Conservation (phyloP, 1,284 basidiomycete genomes). For the Leucoagaricus sp. region DNA sequence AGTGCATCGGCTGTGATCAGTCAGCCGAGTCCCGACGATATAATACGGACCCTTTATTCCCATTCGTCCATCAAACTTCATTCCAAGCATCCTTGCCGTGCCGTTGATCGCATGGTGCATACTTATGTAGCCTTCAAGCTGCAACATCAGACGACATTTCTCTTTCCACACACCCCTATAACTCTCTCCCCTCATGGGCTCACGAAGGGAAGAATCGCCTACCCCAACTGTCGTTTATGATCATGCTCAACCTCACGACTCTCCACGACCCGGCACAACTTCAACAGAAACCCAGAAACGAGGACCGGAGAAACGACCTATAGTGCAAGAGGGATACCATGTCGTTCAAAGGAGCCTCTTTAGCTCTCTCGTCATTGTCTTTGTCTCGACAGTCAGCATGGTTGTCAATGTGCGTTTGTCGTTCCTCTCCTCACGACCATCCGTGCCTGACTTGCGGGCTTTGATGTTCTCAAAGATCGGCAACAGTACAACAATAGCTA, state of each 20-base stretch:
- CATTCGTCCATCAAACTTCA: neutral
- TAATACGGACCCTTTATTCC: neutral
- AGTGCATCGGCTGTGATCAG: neutral
- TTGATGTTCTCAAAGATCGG: too few relatives aligned
- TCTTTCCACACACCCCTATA: neutral
- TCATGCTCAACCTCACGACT: neutral
- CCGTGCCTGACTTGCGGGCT: too few relatives aligned
- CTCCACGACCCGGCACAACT: too few relatives aligned
- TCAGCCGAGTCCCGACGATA: neutral
- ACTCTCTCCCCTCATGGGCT: neutral
- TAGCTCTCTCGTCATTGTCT: too few relatives aligned
- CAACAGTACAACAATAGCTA: constrained; percentile 26
- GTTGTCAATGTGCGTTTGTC: too few relatives aligned
- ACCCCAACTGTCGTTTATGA: neutral
- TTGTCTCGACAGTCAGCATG: too few relatives aligned
- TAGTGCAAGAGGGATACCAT: too few relatives aligned
- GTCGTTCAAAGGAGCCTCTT: too few relatives aligned
- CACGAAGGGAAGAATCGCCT: neutral
- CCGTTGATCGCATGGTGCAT: neutral
- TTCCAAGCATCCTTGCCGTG: neutral
- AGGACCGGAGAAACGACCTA: too few relatives aligned
- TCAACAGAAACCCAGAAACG: too few relatives aligned
- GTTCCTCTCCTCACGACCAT: too few relatives aligned
- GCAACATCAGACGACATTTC: neutral
- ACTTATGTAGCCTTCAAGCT: neutral